Conservation (phyloP, 352 stramenopile genomes). For the Pythium dissimile region DNA sequence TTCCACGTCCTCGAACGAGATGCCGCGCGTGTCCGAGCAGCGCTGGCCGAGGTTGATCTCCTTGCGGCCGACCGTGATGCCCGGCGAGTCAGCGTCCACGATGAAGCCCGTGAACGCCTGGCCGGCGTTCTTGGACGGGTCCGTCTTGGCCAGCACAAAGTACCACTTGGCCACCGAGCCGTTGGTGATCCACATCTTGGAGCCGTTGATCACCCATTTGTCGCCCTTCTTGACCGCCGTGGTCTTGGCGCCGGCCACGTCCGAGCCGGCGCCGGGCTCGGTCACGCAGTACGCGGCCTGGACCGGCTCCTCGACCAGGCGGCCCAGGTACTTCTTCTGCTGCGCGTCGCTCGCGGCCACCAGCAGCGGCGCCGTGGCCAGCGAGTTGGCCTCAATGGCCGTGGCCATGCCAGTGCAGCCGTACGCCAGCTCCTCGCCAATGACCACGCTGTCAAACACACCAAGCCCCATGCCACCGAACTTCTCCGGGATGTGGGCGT, state of each 20-base stretch:
- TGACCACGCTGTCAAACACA: conserved; percentile 80
- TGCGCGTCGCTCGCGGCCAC: conserved; percentile 80
- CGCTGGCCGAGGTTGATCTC: conserved; percentile 91
- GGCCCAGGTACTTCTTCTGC: conserved; percentile 85
- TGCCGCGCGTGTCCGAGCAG: conserved; percentile 86
- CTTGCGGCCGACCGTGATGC: conserved; percentile 86
- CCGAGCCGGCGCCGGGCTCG: conserved; percentile 85
- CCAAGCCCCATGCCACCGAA: conserved; percentile 81
- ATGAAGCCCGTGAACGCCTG: conserved; percentile 90
- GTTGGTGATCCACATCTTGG: conserved; percentile 95
- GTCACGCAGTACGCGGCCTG: conserved; percentile 90
- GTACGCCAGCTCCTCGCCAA: conserved; percentile 89
- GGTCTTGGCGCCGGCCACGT: conserved; percentile 88
- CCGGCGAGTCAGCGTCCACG: conserved; percentile 81
- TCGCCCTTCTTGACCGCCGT: conserved; percentile 91
- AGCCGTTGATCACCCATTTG: conserved; percentile 92
- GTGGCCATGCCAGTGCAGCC: conserved; percentile 90
- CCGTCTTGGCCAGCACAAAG: conserved; percentile 90
- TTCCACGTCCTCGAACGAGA: conserved; percentile 90
- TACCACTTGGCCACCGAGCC: conserved; percentile 88
- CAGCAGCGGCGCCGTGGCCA: conserved; percentile 80
- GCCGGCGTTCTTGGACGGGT: conserved; percentile 63
- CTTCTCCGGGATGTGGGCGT: conserved; percentile 85
- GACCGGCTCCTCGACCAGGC: conserved; percentile 74
- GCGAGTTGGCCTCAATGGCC: conserved; percentile 87